Evolutionary conservation across 1,284 basidiomycete species (phyloP).

Genomic region (Apiotrichum porosum): DNA sequence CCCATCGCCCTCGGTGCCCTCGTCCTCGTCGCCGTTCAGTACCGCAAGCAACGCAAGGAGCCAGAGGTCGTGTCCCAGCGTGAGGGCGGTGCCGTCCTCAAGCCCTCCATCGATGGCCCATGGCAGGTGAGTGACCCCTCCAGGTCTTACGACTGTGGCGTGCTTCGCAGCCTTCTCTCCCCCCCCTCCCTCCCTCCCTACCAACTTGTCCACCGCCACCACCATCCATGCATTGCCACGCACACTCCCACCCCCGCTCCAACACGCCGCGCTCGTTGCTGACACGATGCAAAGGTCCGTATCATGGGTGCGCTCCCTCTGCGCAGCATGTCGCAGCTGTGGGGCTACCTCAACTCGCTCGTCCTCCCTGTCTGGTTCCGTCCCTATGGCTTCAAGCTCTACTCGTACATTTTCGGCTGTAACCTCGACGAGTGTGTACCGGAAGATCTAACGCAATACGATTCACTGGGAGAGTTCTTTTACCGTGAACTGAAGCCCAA

Average conservation of each 20-base stretch:
- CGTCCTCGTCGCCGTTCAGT: slow-evolving; percentile 76
- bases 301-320: slow-evolving; percentile 92
- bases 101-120: slow-evolving; percentile 62
- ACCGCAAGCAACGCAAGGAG: slow-evolving; percentile 46
- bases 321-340: slow-evolving; percentile 86
- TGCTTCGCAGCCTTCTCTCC: too few relatives aligned
- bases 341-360: slow-evolving; percentile 91
- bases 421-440: slow-evolving; percentile 86
- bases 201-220: too few relatives aligned
- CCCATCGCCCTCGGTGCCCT: slow-evolving; percentile 87
- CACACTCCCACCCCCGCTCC: too few relatives aligned
- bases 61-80: slow-evolving; percentile 43
- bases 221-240: too few relatives aligned
- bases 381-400: slow-evolving; percentile 79
- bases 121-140: slow-evolving; percentile 81
- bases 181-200: too few relatives aligned
- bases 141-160: too few relatives aligned
- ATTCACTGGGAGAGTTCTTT: slow-evolving; percentile 88
- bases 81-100: slow-evolving; percentile 67
- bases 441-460: slow-evolving; percentile 71
- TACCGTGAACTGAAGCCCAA: slow-evolving; percentile 83
- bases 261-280: too few relatives aligned
- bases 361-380: slow-evolving; percentile 92
- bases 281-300: slow-evolving; percentile 67
- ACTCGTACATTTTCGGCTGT: slow-evolving; percentile 84